Conservation (phyloP, 306 rosid species). For the Prunus persica region DNA sequence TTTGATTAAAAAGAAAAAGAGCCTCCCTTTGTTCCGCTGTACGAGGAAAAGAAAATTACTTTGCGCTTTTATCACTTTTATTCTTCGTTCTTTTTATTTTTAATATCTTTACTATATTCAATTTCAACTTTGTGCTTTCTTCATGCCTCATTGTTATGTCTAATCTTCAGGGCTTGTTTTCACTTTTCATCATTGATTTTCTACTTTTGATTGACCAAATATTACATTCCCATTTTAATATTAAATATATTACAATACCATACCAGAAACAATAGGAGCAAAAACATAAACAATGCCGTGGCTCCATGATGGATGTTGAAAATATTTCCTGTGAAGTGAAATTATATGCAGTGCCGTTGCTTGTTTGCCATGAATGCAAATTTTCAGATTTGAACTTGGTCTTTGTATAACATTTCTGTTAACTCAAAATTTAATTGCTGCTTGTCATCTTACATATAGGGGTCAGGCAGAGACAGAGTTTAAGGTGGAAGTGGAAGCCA, state of each 20-base stretch:
- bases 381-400: background rate
- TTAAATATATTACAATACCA: too few species aligned
- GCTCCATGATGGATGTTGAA: background rate
- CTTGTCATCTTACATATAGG: slow-evolving; percentile 37
- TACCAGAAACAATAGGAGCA: background rate
- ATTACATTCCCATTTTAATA: background rate
- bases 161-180: background rate
- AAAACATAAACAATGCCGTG: background rate
- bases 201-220: background rate
- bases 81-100: slow-evolving; percentile 25
- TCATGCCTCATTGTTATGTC: background rate
- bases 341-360: background rate
- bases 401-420: background rate
- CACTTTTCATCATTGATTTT: background rate
- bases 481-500: slow-evolving; percentile 97
- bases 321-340: background rate
- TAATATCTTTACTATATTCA: background rate
- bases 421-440: slow-evolving; percentile 15
- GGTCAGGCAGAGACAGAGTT: slow-evolving; percentile 98
- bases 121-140: background rate
- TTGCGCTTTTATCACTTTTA: slow-evolving; percentile 38
- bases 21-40: slow-evolving; percentile 31
- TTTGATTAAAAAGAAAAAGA: background rate
- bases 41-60: slow-evolving; percentile 35
- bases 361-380: background rate